These are phyloP conservation scores for Aspergillus alliaceus DNA, from an alignment of 2,329 filamentous ascomycete genomes.

Conservation along the genomic window DNA sequence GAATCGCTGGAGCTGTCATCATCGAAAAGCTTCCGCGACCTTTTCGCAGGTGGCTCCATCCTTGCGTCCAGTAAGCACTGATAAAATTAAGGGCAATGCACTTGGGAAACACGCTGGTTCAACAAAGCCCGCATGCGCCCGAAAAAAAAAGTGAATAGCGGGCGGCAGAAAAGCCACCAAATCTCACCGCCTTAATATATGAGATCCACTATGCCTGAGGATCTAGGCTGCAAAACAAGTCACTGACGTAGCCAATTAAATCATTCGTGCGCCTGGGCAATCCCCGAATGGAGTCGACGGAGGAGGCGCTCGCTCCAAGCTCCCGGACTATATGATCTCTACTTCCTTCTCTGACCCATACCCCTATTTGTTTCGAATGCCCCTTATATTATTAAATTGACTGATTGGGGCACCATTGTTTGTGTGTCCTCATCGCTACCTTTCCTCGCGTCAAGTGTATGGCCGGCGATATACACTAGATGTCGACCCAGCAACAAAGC, in stretches of 20 bases:
- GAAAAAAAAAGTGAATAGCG: slow-evolving; percentile 18
- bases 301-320: slow-evolving; percentile 16
- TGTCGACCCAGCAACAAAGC: slow-evolving; percentile 41
- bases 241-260: slow-evolving; percentile 40
- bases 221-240: slow-evolving; percentile 15
- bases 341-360: slow-evolving; percentile 17
- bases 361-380: slow-evolving; percentile 14
- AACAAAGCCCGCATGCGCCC: not conserved
- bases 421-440: slow-evolving; percentile 3
- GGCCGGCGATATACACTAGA: slow-evolving; percentile 39
- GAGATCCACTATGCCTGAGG: slow-evolving; percentile 14
- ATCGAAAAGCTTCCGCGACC: slow-evolving; percentile 40
- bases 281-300: slow-evolving; percentile 17
- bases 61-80: slow-evolving; percentile 3
- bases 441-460: slow-evolving; percentile 30
- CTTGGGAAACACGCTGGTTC: slow-evolving; percentile 1
- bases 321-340: slow-evolving; percentile 11
- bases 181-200: slow-evolving; percentile 24
- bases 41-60: slow-evolving; percentile 46
- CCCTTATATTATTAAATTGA: slow-evolving; percentile 1
- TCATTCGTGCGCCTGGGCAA: slow-evolving; percentile 20
- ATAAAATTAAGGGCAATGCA: not conserved
- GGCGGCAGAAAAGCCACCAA: slow-evolving; percentile 31
- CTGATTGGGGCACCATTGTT: slow-evolving; percentile 4
- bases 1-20: slow-evolving; percentile 42